phyloP scores from a whole-genome alignment of 164 flowering plant species.

The Umbilicus rupestris region DNA sequence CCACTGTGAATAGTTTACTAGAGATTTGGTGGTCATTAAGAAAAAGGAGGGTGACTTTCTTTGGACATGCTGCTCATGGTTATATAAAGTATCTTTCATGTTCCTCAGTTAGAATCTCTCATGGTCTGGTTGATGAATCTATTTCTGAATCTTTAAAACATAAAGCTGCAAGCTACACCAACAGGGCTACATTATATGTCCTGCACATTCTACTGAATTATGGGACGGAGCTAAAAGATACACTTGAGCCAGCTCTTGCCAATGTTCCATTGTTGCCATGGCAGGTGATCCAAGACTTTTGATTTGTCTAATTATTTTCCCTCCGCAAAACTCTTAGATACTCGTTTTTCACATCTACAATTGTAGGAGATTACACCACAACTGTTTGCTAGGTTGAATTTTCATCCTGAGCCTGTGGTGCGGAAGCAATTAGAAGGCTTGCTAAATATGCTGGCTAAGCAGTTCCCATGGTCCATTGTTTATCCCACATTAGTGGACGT shows the following conservation, averaged over 20 bases:
- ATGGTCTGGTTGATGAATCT: slow-evolving; percentile 25
- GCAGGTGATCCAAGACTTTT: slow-evolving; percentile 58
- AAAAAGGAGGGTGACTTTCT: slow-evolving; percentile 68
- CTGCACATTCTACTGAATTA: slow-evolving; percentile 76
- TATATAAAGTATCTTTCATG: slow-evolving; percentile 63
- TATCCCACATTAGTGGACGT: slow-evolving; percentile 88
- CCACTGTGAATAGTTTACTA: slow-evolving; percentile 41
- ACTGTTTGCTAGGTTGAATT: slow-evolving; percentile 81
- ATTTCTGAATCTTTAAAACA: slow-evolving; percentile 35
- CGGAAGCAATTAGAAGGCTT: slow-evolving; percentile 73
- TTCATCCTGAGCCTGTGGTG: slow-evolving; percentile 76
- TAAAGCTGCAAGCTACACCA: slow-evolving; percentile 45
- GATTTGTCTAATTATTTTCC: neutral
- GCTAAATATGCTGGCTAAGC: slow-evolving; percentile 75
- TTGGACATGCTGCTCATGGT: slow-evolving; percentile 86
- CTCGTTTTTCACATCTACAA: slow-evolving; percentile 1
- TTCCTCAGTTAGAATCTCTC: slow-evolving; percentile 40
- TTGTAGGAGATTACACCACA: slow-evolving; percentile 91
- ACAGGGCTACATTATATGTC: slow-evolving; percentile 70
- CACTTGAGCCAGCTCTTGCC: slow-evolving; percentile 69
- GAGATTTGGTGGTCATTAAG: slow-evolving; percentile 75
- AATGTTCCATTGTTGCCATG: slow-evolving; percentile 76
- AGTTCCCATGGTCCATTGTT: slow-evolving; percentile 81
- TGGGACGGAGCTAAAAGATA: slow-evolving; percentile 79
- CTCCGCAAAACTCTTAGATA: neutral